Conservation (phyloP, 108 stramenopile genomes). For the Fragilaria radians region DNA sequence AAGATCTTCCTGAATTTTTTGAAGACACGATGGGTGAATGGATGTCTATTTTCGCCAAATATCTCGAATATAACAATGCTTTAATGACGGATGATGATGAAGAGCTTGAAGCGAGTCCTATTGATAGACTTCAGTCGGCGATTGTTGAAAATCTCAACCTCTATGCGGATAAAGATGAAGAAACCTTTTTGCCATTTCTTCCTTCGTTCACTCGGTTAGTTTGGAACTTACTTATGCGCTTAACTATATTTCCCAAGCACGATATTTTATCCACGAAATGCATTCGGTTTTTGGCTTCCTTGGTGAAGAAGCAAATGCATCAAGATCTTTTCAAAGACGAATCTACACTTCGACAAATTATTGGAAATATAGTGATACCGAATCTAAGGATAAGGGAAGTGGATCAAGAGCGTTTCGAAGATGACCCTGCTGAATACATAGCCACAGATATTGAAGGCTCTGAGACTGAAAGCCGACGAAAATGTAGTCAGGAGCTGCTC, state of each 20-base stretch:
- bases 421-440: constrained; percentile 95
- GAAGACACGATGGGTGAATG: constrained; percentile 94
- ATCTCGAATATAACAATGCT: constrained; percentile 81
- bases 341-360: constrained; percentile 79
- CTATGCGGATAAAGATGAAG: constrained; percentile 95
- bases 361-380: constrained; percentile 90
- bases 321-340: constrained; percentile 69
- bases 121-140: constrained; percentile 85
- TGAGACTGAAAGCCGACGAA: constrained; percentile 90
- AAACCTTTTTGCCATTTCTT: constrained; percentile 82
- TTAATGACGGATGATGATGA: constrained; percentile 75
- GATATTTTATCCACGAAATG: constrained; percentile 88
- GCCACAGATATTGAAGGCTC: constrained; percentile 93
- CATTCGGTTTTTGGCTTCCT: constrained; percentile 84
- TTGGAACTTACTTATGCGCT: constrained; percentile 84
- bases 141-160: constrained; percentile 90
- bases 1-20: constrained; percentile 97
- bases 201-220: constrained; percentile 76
- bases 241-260: constrained; percentile 62
- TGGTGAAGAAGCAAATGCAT: constrained; percentile 90
- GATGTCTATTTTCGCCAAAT: constrained; percentile 88
- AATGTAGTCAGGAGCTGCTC: constrained; percentile 88
- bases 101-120: constrained; percentile 74
- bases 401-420: constrained; percentile 93
- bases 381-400: constrained; percentile 87